Conservation (phyloP, 2,329 filamentous ascomycete genomes). For the Parascedosporium putredinis region DNA sequence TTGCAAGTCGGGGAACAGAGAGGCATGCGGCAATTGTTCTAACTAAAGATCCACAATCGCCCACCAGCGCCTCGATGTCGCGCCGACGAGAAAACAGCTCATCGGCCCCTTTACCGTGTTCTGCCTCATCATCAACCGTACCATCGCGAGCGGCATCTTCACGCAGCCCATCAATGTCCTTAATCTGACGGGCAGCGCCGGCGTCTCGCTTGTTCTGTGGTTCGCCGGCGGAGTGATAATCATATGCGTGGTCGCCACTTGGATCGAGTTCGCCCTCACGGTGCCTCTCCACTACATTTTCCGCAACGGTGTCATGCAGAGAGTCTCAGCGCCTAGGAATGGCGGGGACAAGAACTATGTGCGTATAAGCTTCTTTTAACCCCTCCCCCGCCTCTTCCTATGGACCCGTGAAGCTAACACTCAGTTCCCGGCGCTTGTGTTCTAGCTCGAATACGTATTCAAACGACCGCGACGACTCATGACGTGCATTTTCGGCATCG, state of each 20-base stretch:
- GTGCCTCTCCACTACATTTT: constrained; percentile 27
- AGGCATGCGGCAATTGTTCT: too few species aligned
- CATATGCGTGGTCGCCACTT: constrained; percentile 24
- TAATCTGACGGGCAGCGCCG: constrained; percentile 21
- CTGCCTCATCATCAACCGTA: constrained; percentile 25
- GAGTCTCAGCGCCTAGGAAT: constrained; percentile 30
- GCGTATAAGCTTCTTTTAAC: too few species aligned
- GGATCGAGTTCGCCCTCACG: constrained; percentile 35
- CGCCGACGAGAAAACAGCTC: constrained; percentile 10
- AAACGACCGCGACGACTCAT: constrained; percentile 19
- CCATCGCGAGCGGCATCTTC: constrained; percentile 28
- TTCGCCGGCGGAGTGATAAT: constrained; percentile 24
- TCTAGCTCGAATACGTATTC: background rate
- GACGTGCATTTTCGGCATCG: constrained; percentile 33
- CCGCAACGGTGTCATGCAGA: constrained; percentile 15
- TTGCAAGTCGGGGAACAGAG: too few species aligned
- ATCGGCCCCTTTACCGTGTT: constrained; percentile 24
- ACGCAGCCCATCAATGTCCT: constrained; percentile 23
- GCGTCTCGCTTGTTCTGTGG: constrained; percentile 28
- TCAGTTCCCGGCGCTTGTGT: too few species aligned
- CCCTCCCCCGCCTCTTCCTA: too few species aligned
- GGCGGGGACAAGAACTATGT: constrained; percentile 37
- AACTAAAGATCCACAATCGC: too few species aligned
- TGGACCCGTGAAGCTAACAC: too few species aligned
- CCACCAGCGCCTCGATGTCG: background rate